Base-by-base conservation (phyloP, 2,329 filamentous ascomycete genomes). In the Curvularia verruculosa region DNA sequence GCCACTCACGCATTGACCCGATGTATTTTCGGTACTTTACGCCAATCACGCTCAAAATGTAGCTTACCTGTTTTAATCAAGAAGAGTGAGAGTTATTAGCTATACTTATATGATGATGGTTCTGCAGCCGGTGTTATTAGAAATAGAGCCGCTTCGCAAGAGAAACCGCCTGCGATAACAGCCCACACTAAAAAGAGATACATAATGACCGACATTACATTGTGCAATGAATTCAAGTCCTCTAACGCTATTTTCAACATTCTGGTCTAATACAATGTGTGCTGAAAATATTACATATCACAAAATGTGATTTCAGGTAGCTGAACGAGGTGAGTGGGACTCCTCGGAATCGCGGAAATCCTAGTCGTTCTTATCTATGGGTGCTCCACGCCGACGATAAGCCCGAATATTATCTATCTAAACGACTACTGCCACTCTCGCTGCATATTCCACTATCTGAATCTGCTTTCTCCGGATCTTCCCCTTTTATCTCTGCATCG, bases 371-470 rank as follows among this genome's bases (percentile, higher is more conserved):
- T 61, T 61, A 61, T 61, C 59, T 57, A 48, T 28, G 12, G 41
- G 39, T 15, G 10, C 41, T 43, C 58, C 45, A 55, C 51, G 46
- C 8, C 29, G 13, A 43, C 23, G 51, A 58, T 63, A 60, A 55
- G 41, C 43, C 19, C 43, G 36, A 21, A 18, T 19, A 29, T 26
- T 60, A 55, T 49, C 52, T 49, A 62, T 51, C 46, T 52, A 44
- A 26, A 36, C 41, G 53, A 40, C 34, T 60, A 29, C 61, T 58
- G 44, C 52, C 54, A 46, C 49, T 54, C 9, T 52, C 56, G 43
- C 52, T 52, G 12, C 54, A 67, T 26, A 54, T 60, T 37, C 47
- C 40, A 52, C 68, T 69, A 7, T 66, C 57, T 44, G 55, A 8
- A 12, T 58, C 51, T 40, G 53, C 52, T 31, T 54, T 54, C 12